phyloP scores from a whole-genome alignment of 306 rosid genomes.

The Vigna nakashimae region DNA sequence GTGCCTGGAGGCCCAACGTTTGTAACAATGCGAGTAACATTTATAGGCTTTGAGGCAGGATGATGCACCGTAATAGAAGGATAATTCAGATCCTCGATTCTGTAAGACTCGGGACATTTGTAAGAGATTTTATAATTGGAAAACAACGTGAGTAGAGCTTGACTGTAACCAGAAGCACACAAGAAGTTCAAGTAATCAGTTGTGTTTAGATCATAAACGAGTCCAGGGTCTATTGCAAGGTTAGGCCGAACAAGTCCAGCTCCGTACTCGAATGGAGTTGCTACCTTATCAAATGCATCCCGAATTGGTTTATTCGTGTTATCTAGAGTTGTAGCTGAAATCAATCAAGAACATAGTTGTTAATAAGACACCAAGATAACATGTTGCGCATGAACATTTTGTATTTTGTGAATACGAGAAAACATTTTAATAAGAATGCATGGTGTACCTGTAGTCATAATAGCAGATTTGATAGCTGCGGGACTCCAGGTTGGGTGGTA shows the following conservation, averaged over 20 bases:
- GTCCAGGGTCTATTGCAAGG: slow-evolving; percentile 63
- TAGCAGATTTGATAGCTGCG: slow-evolving; percentile 67
- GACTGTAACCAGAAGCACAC: slow-evolving; percentile 45
- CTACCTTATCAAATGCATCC: slow-evolving; percentile 24
- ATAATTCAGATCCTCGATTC: slow-evolving; percentile 56
- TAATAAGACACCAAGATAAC: background rate
- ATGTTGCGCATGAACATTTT: background rate
- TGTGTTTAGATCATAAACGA: slow-evolving; percentile 50
- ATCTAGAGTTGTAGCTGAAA: slow-evolving; percentile 54
- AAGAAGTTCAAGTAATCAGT: slow-evolving; percentile 52
- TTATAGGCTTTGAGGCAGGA: slow-evolving; percentile 2
- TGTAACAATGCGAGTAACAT: slow-evolving; percentile 50
- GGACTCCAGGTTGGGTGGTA: slow-evolving; percentile 73
- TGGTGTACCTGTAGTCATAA: slow-evolving; percentile 63
- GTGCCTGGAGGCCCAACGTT: slow-evolving; percentile 66
- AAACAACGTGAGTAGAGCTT: slow-evolving; percentile 6
- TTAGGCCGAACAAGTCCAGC: slow-evolving; percentile 62
- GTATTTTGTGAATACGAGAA: no score
- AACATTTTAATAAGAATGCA: background rate
- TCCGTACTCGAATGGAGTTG: slow-evolving; percentile 65
- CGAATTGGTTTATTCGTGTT: slow-evolving; percentile 35
- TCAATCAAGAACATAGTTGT: background rate
- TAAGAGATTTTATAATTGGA: background rate
- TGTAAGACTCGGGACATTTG: slow-evolving; percentile 47
- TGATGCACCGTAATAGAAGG: slow-evolving; percentile 58